These are phyloP conservation scores for Fonsecaea monophora DNA, from an alignment of 2,329 filamentous ascomycete genomes.

Conservation along the genomic window DNA sequence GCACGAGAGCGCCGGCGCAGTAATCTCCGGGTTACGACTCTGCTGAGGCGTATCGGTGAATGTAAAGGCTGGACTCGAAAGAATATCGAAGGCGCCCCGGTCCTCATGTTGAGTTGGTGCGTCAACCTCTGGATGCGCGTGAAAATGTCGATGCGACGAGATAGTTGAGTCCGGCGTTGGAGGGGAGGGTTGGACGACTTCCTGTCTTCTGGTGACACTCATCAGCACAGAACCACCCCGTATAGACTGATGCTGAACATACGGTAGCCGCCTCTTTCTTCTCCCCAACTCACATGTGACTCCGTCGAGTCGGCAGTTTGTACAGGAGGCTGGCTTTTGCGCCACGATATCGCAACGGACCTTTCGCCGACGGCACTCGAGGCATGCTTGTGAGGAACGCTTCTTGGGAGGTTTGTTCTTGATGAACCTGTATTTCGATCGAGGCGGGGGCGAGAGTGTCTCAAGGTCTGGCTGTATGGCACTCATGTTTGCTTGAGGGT, in stretches of 20 bases:
- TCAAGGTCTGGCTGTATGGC: neutral
- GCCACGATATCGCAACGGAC: constrained; percentile 21
- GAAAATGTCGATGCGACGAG: constrained; percentile 7
- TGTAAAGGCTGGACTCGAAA: neutral
- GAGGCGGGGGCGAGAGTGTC: neutral
- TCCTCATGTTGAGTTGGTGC: constrained; percentile 2
- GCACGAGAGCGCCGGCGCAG: neutral
- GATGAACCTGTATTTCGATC: constrained; percentile 15
- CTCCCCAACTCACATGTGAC: constrained; percentile 11
- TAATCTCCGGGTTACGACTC: constrained; percentile 41
- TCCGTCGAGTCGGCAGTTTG: constrained; percentile 19
- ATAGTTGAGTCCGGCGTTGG: neutral
- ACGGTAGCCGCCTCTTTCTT: constrained; percentile 12
- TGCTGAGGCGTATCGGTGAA: constrained; percentile 48
- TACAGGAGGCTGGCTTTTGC: constrained; percentile 2
- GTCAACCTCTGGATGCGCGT: neutral
- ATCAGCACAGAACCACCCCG: neutral
- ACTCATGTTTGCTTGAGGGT: neutral
- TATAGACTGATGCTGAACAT: neutral
- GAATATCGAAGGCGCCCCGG: constrained; percentile 6
- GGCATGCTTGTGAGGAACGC: constrained; percentile 16
- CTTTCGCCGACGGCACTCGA: constrained; percentile 21
- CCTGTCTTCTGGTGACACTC: neutral
- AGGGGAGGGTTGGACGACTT: constrained; percentile 8
- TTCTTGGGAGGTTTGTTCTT: constrained; percentile 16